A percentile compares a stretch with the other conserved stretches of the same genome.
These are phyloP conservation scores for Chlorella vulgaris DNA, from an alignment of 139 green algal genomes.

Conservation along the genomic window DNA sequence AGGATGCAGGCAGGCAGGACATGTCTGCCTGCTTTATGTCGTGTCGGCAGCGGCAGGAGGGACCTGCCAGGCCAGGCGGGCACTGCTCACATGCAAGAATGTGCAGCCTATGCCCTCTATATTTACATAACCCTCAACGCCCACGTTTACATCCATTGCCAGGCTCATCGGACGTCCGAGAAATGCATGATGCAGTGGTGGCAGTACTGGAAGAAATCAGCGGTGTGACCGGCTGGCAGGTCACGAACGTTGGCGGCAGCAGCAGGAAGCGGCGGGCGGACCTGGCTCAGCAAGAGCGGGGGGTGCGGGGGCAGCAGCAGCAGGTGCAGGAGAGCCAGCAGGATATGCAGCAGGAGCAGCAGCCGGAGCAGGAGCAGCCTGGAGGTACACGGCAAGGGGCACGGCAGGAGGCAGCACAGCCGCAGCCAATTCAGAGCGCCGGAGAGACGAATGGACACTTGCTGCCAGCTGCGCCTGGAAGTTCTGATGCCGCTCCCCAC, in stretches of 20 bases:
- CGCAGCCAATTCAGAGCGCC: too few relatives aligned
- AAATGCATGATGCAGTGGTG: slow-evolving; percentile 32
- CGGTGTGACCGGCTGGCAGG: slow-evolving; percentile 17
- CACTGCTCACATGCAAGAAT: too few relatives aligned
- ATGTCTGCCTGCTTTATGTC: too few relatives aligned
- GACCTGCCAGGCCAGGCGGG: too few relatives aligned
- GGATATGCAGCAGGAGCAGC: neutral
- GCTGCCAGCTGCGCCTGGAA: too few relatives aligned
- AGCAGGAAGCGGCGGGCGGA: neutral
- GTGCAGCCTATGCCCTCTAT: neutral
- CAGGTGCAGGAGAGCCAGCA: neutral
- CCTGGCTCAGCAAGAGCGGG: too few relatives aligned
- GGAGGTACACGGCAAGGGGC: neutral
- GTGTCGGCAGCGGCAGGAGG: too few relatives aligned
- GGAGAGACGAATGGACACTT: too few relatives aligned
- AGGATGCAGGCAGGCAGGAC: too few relatives aligned
- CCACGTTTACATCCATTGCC: neutral
- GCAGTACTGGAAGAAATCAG: slow-evolving; percentile 2
- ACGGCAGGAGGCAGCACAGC: neutral
- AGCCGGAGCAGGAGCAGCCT: neutral
- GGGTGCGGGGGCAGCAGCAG: slow-evolving; percentile 31
- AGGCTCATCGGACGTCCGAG: slow-evolving; percentile 29
- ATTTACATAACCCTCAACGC: neutral
- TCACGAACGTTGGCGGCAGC: slow-evolving; percentile 38
- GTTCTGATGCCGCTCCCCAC: too few relatives aligned